Evolutionary conservation across 2,329 filamentous ascomycete species (phyloP), one percentile per base, ranked within the genome.

Genomic region (Colletotrichum echinochloae): DNA sequence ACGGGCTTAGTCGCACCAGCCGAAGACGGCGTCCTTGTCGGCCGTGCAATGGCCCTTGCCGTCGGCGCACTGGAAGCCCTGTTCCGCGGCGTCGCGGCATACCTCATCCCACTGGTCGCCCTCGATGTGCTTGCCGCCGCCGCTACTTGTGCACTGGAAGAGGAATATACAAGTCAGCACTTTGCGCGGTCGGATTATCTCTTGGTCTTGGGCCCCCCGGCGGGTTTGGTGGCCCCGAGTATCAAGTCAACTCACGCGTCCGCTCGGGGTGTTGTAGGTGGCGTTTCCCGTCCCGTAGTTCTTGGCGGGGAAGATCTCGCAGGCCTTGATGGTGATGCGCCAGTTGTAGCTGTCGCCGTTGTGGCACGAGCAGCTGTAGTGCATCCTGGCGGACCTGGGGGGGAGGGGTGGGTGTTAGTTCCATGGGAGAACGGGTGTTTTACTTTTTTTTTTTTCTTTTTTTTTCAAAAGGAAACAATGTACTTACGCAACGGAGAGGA

Each of bases 71-170:
- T 18, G 2, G 23, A 28, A 51, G 48, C 48, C 48, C 5, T 26
- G 0, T 7, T 28, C 18, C 8, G 48, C 48, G 26, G 11, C 12
- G 6, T 51, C 26, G 26, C 26, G 26, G 26, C 48, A 51, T 26
- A 26, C 48, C 0, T 28, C 48, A 7, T 51, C 48, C 48, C 48
- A 51, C 48, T 51, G 26, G 23, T 51, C 26, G 16, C 48, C 48
- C 14, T 26, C 48, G 3, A 51, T 3, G 5, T 9, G 3, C 2
- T 2, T 1, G 0, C 6, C 4, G 3, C 20, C 16, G 5, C 3
- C 26, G 26, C 16, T 51, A 2, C 1, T 16, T 2, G 18, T 16
- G 48, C 48, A 51, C 48, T 51, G 26, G 16, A 30, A 4, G 11
- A 2, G 7, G 18, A 6, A 4, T 5, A 33, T 8, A 12, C n/a